phyloP scores from a whole-genome alignment of 352 stramenopile species.

The Pythium plurisporium region DNA sequence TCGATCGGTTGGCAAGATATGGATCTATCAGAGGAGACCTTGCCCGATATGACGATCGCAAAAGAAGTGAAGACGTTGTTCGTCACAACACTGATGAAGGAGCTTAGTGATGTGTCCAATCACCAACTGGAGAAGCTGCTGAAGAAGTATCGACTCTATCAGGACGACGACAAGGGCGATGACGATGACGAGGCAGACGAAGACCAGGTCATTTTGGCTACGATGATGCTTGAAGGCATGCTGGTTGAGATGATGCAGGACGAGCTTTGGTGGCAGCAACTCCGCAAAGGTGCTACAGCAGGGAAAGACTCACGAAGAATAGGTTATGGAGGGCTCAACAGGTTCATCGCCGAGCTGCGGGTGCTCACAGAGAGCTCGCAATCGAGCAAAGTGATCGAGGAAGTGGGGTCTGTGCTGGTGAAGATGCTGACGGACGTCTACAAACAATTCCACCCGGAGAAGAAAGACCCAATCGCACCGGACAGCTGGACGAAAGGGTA shows the following conservation, averaged over 20 bases:
- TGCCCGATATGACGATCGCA: constrained; percentile 33
- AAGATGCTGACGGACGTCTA: constrained; percentile 48
- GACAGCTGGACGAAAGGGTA: constrained; percentile 33
- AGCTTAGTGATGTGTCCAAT: constrained; percentile 47
- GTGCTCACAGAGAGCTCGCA: constrained; percentile 40
- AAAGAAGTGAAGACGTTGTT: constrained; percentile 37
- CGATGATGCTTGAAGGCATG: constrained; percentile 47
- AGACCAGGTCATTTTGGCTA: constrained; percentile 27
- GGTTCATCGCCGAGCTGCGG: constrained; percentile 61
- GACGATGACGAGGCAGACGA: constrained; percentile 16
- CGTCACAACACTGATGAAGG: constrained; percentile 43
- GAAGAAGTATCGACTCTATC: constrained; percentile 23
- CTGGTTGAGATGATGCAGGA: constrained; percentile 57
- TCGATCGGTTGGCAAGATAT: constrained; percentile 61
- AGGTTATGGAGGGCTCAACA: constrained; percentile 60
- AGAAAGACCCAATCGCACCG: constrained; percentile 32
- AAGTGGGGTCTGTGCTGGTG: constrained; percentile 28
- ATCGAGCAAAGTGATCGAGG: constrained; percentile 30
- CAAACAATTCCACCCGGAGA: constrained; percentile 49
- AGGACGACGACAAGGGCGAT: constrained; percentile 15
- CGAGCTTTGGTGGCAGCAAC: constrained; percentile 54
- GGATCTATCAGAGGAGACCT: constrained; percentile 47
- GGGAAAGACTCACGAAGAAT: constrained; percentile 35
- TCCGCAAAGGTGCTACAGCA: constrained; percentile 20
- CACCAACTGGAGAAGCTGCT: constrained; percentile 56